Conservation (phyloP, 495 filamentous ascomycete genomes). For the Physcia stellaris region DNA sequence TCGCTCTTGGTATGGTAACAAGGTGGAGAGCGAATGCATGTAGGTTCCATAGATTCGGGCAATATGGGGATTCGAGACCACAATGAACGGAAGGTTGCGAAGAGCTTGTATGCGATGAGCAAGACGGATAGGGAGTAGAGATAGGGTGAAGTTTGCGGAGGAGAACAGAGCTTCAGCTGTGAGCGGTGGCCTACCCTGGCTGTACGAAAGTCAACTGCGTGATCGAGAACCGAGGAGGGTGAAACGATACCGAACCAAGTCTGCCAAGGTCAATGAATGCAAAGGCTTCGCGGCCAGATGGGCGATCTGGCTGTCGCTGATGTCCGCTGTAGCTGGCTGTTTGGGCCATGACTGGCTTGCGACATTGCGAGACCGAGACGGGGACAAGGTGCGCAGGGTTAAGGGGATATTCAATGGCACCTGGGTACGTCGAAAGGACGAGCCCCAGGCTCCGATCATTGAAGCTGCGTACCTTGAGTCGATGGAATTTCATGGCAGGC, state of each 20-base stretch:
- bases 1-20: constrained; percentile 68
- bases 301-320: constrained; percentile 59
- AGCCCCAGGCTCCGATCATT: too few species aligned
- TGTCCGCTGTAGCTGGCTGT: constrained; percentile 9
- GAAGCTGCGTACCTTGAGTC: too few species aligned
- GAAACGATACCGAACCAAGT: constrained; percentile 62
- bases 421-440: too few species aligned
- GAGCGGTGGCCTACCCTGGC: constrained; percentile 83
- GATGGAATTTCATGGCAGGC: too few species aligned
- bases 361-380: too few species aligned
- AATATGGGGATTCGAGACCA: constrained; percentile 90
- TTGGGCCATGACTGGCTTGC: background rate
- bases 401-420: too few species aligned
- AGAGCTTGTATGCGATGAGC: constrained; percentile 86
- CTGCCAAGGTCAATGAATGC: constrained; percentile 69
- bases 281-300: constrained; percentile 64
- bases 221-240: constrained; percentile 3
- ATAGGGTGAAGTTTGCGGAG: constrained; percentile 90
- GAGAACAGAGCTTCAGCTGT: constrained; percentile 63
- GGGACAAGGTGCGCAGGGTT: too few species aligned
- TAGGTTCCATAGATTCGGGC: constrained; percentile 91
- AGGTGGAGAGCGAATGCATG: constrained; percentile 74
- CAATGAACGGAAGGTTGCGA: constrained; percentile 89
- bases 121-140: constrained; percentile 81
- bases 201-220: constrained; percentile 20